Percentiles rank a stretch among this genome's conserved stretches.
Evolutionary conservation across 164 flowering plant genomes (phyloP).

Genomic region (Sextonia rubra): DNA sequence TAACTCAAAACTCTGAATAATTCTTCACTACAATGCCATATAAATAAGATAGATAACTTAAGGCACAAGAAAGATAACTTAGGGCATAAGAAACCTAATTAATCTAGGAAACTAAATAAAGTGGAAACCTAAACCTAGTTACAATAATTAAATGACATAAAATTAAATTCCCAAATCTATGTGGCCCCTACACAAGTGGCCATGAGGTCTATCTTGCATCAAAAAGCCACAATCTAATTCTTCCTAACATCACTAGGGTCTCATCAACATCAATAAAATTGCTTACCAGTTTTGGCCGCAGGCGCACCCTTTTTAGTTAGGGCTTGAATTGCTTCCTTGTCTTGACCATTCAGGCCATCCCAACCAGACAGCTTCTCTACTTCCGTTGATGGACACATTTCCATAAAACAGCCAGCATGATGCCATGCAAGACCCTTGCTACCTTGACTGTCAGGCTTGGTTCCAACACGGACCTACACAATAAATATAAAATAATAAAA

Average conservation of each 20-base stretch:
- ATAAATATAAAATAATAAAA: neutral
- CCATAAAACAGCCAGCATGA: slow-evolving; percentile 79
- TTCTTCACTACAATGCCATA: too few species aligned
- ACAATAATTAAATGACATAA: too few species aligned
- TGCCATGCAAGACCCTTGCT: slow-evolving; percentile 74
- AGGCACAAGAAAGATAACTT: too few species aligned
- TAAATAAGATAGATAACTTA: too few species aligned
- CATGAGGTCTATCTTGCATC: too few species aligned
- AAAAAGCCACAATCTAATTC: neutral
- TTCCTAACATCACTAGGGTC: neutral
- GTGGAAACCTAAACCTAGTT: too few species aligned
- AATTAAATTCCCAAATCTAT: too few species aligned
- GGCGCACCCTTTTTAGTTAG: slow-evolving; percentile 36
- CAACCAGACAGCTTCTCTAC: slow-evolving; percentile 71
- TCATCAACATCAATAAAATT: neutral
- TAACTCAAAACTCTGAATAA: too few species aligned
- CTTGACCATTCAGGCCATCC: slow-evolving; percentile 57
- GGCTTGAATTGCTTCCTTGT: slow-evolving; percentile 38
- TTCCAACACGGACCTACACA: slow-evolving; percentile 67
- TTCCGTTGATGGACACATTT: slow-evolving; percentile 43
- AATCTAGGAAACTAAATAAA: too few species aligned
- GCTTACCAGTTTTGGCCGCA: slow-evolving; percentile 38
- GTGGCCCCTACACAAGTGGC: too few species aligned
- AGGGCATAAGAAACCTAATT: too few species aligned
- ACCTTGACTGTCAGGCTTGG: slow-evolving; percentile 62